Conservation (phyloP, 805 yeast genomes). For the Nakazawaea wickerhamii region DNA sequence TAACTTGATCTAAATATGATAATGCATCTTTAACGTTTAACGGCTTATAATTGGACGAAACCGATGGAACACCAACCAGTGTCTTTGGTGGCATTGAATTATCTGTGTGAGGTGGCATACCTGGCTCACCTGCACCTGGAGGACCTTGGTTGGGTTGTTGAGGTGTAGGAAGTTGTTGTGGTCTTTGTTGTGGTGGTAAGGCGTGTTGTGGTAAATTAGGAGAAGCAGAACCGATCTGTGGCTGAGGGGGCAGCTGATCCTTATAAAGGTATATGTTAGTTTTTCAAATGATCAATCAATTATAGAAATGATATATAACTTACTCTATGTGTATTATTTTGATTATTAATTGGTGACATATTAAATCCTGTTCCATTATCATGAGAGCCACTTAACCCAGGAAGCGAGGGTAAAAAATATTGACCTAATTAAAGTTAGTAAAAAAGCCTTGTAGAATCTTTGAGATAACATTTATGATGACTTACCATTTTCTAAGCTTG, state of each 20-base stretch:
- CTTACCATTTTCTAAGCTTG: slow-evolving; percentile 42
- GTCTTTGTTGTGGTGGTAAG: slow-evolving; percentile 17
- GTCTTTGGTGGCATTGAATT: slow-evolving; percentile 27
- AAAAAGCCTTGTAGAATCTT: no score
- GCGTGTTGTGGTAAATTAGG: slow-evolving; percentile 17
- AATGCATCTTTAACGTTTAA: slow-evolving; percentile 94
- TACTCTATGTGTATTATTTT: slow-evolving; percentile 22
- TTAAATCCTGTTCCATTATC: slow-evolving; percentile 41
- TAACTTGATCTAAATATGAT: slow-evolving; percentile 92
- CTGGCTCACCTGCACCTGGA: slow-evolving; percentile 14
- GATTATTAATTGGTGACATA: slow-evolving; percentile 41
- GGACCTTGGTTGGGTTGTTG: slow-evolving; percentile 15
- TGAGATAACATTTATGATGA: no score
- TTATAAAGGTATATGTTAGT: slow-evolving; percentile 16
- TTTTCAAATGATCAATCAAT: neutral
- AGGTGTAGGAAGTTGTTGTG: slow-evolving; percentile 20
- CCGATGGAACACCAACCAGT: slow-evolving; percentile 21
- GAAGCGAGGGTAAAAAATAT: slow-evolving; percentile 47
- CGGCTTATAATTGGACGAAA: slow-evolving; percentile 53
- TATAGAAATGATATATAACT: slow-evolving; percentile 13
- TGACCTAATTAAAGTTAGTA: neutral
- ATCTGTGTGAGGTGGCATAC: slow-evolving; percentile 17
- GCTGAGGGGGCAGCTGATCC: slow-evolving; percentile 27
- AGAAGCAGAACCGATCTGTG: slow-evolving; percentile 19
- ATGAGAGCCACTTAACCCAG: slow-evolving; percentile 40